phyloP scores from a whole-genome alignment of 139 green algal species.

The Chlorella sp. region DNA sequence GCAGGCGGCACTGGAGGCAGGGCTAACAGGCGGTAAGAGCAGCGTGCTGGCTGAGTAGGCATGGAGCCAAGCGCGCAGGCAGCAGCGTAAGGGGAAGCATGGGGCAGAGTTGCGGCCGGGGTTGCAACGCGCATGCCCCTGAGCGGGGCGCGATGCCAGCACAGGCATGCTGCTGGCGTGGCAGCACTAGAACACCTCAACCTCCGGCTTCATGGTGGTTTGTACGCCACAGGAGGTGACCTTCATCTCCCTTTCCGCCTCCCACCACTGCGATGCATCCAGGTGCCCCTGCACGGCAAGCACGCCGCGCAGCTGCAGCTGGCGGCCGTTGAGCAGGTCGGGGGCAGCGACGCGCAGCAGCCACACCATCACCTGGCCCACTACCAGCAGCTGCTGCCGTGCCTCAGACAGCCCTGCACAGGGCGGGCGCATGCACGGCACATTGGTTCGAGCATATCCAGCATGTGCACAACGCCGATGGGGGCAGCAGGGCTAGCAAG shows the following conservation, averaged over 20 bases:
- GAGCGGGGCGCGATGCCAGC: too few relatives aligned
- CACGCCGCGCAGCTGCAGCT: not conserved
- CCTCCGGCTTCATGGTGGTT: not conserved
- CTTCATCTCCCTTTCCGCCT: not conserved
- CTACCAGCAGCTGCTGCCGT: not conserved
- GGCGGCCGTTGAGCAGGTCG: not conserved
- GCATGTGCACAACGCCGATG: not conserved
- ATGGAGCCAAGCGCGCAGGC: too few relatives aligned
- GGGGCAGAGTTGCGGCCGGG: too few relatives aligned
- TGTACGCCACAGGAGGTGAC: not conserved
- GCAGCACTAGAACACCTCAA: not conserved
- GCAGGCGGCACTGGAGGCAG: too few relatives aligned
- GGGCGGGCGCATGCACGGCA: not conserved
- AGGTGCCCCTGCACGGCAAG: not conserved
- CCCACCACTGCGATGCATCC: not conserved
- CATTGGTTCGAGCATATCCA: not conserved
- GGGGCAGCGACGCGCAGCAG: slow-evolving; percentile 10
- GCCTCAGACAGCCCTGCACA: not conserved
- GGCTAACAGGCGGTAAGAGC: too few relatives aligned
- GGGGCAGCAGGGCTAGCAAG: not conserved
- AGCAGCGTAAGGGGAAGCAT: too few relatives aligned
- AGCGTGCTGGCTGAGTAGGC: too few relatives aligned
- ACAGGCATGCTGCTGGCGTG: too few relatives aligned
- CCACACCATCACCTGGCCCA: not conserved
- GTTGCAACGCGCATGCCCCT: too few relatives aligned